phyloP scores from a whole-genome alignment of 176 grass and related monocot genomes.

The Olyra latifolia region DNA sequence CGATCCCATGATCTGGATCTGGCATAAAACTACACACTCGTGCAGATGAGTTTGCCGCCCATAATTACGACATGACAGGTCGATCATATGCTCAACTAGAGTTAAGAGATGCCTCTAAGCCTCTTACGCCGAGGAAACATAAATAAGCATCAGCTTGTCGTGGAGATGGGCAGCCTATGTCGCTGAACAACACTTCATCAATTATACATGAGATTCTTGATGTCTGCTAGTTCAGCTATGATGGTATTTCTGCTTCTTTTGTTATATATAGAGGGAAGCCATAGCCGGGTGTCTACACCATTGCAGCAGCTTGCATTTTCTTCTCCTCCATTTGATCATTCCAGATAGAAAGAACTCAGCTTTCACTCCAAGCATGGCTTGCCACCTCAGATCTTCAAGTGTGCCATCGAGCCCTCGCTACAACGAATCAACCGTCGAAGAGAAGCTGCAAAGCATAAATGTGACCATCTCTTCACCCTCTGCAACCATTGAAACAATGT shows the following conservation, averaged over 20 bases:
- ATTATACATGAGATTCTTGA: not conserved
- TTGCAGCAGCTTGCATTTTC: not conserved
- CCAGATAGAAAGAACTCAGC: not conserved
- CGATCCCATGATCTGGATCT: not conserved
- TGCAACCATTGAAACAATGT: not conserved
- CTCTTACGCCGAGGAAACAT: not conserved
- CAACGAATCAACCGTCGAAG: not conserved
- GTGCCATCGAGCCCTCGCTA: conserved; percentile 10
- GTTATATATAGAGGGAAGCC: conserved; percentile 19
- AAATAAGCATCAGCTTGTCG: conserved; percentile 5
- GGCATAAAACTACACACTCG: not conserved
- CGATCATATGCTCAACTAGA: not conserved
- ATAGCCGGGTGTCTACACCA: not conserved
- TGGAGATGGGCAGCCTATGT: not conserved
- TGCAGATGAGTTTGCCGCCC: conserved; percentile 23
- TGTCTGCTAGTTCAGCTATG: not conserved
- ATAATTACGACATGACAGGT: conserved; percentile 15
- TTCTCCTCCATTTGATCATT: not conserved
- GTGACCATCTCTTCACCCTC: conserved; percentile 14
- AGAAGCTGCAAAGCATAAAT: conserved; percentile 28
- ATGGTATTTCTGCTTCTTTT: not conserved
- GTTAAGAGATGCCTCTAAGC: not conserved
- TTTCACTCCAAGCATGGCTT: not conserved
- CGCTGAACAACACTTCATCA: not conserved
- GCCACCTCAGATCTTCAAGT: conserved; percentile 27